Conservation (phyloP, 2,329 filamentous ascomycete species). For the Phaeosphaeria sp. region DNA sequence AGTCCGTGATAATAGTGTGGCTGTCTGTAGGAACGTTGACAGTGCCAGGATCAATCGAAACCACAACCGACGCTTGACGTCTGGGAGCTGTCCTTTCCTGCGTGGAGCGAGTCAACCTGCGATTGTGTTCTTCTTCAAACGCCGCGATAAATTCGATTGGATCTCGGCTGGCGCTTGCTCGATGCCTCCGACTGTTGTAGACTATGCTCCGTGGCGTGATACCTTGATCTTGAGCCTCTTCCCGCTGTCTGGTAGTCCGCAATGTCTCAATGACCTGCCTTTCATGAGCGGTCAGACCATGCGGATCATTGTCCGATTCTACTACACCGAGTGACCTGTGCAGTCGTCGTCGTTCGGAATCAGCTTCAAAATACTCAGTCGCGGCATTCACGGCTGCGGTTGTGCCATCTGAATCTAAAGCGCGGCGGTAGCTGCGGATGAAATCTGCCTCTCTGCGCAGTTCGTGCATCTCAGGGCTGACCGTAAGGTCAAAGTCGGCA, state of each 20-base stretch:
- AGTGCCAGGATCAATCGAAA: slow-evolving; percentile 41
- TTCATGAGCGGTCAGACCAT: slow-evolving; percentile 55
- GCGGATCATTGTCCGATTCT: slow-evolving; percentile 53
- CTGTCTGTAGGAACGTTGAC: slow-evolving; percentile 24
- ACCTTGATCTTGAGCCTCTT: slow-evolving; percentile 49
- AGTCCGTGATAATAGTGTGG: slow-evolving; percentile 37
- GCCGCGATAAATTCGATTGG: slow-evolving; percentile 28
- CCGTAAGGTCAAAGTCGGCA: slow-evolving; percentile 55
- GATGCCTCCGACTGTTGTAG: slow-evolving; percentile 44
- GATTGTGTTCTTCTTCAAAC: slow-evolving; percentile 34
- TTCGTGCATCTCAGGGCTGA: slow-evolving; percentile 53
- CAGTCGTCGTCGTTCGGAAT: slow-evolving; percentile 40
- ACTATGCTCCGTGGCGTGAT: slow-evolving; percentile 51
- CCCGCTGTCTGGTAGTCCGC: slow-evolving; percentile 51
- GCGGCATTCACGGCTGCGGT: slow-evolving; percentile 49
- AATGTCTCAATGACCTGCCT: slow-evolving; percentile 56
- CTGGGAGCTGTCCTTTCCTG: slow-evolving; percentile 39
- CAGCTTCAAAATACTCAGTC: slow-evolving; percentile 53
- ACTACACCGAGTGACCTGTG: slow-evolving; percentile 46
- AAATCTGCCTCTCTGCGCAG: slow-evolving; percentile 55
- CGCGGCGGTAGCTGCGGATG: slow-evolving; percentile 52
- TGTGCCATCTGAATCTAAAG: slow-evolving; percentile 46
- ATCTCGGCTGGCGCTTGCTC: slow-evolving; percentile 29
- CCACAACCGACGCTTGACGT: slow-evolving; percentile 50
- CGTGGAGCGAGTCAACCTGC: slow-evolving; percentile 19